phyloP scores from a whole-genome alignment of 192 early-diverging fungal genomes.

The Backusella australiensis region DNA sequence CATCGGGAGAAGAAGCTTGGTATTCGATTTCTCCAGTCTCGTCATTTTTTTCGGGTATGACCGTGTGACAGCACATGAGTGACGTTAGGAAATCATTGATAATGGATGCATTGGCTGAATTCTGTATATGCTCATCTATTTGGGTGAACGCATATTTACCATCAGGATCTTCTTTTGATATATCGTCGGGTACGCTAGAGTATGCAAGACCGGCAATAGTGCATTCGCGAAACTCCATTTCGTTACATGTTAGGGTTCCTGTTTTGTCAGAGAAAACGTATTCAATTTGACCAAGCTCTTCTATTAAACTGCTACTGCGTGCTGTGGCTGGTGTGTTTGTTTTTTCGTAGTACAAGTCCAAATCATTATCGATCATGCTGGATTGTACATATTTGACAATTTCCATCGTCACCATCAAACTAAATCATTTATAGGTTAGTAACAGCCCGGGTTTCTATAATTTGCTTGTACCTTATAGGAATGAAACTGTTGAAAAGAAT shows the following conservation, averaged over 20 bases:
- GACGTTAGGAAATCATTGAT: slow-evolving; percentile 90
- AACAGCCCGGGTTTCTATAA: too few species aligned
- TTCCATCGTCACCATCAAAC: slow-evolving; percentile 98
- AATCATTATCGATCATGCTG: slow-evolving; percentile 84
- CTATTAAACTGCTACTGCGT: slow-evolving; percentile 81
- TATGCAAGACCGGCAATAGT: slow-evolving; percentile 90
- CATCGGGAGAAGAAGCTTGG: slow-evolving; percentile 95
- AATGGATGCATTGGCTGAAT: slow-evolving; percentile 52
- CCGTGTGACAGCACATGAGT: slow-evolving; percentile 91
- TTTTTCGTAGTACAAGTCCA: slow-evolving; percentile 95
- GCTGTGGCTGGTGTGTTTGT: slow-evolving; percentile 91
- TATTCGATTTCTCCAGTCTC: slow-evolving; percentile 72
- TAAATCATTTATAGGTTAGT: slow-evolving; percentile 32
- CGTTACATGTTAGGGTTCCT: slow-evolving; percentile 34
- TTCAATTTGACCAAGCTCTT: slow-evolving; percentile 92
- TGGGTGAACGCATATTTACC: slow-evolving; percentile 62
- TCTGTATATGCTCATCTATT: slow-evolving; percentile 53
- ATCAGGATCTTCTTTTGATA: slow-evolving; percentile 52
- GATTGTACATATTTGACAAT: slow-evolving; percentile 92
- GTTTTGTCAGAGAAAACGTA: slow-evolving; percentile 58
- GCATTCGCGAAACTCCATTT: slow-evolving; percentile 80
- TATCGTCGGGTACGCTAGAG: slow-evolving; percentile 79
- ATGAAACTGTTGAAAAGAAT: slow-evolving; percentile 99
- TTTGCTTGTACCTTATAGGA: slow-evolving; percentile 71
- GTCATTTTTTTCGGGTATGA: slow-evolving; percentile 79